Evolutionary conservation across 1,139 yeast genomes (phyloP).

Genomic region (Geotrichum europaeum): DNA sequence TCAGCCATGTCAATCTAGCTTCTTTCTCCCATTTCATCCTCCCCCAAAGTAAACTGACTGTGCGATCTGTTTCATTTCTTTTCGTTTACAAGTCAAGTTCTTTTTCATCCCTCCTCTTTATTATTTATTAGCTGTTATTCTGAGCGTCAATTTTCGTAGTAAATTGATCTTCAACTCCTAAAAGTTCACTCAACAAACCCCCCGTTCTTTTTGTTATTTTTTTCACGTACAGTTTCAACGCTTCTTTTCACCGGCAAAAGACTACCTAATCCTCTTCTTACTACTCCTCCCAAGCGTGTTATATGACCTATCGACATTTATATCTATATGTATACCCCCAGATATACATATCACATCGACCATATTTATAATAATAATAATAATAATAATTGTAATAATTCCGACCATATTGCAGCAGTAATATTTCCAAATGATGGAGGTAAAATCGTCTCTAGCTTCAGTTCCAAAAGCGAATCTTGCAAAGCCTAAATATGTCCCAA

Average conservation of each 20-base stretch:
- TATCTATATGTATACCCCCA: slow-evolving; percentile 15
- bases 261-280: not conserved
- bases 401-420: not conserved
- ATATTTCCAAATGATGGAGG: not conserved
- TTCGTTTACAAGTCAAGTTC: slow-evolving; percentile 10
- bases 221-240: not conserved
- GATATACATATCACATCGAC: slow-evolving; percentile 17
- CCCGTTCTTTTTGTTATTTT: not conserved
- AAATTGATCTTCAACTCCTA: slow-evolving; percentile 9
- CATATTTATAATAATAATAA: slow-evolving; percentile 9
- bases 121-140: not conserved
- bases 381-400: not conserved
- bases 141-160: slow-evolving; percentile 7
- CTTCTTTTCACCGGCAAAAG: not conserved
- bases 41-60: slow-evolving; percentile 4
- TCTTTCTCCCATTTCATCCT: not conserved
- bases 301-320: slow-evolving; percentile 15
- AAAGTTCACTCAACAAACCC: not conserved
- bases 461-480: not conserved
- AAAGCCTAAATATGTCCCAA: slow-evolving; percentile 29
- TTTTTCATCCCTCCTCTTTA: not conserved
- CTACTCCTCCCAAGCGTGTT: slow-evolving; percentile 6
- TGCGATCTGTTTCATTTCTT: slow-evolving; percentile 16
- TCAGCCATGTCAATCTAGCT: not conserved
- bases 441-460: not conserved